Evolutionary conservation across 140 eudicot species (phyloP).

Genomic region (Oenanthe javanica): DNA sequence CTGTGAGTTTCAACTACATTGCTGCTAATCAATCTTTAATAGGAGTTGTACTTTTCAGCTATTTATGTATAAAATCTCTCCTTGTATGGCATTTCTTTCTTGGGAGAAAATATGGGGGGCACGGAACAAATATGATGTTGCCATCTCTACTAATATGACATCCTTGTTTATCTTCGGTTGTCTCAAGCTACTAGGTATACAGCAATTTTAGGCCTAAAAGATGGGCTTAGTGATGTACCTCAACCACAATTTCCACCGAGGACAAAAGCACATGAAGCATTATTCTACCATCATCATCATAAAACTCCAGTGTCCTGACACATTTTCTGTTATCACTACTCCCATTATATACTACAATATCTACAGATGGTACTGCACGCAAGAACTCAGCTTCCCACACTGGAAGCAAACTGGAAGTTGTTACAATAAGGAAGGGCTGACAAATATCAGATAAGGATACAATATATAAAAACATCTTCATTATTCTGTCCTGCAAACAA

Average conservation of each 20-base stretch:
- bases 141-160: neutral
- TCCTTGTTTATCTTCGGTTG: neutral
- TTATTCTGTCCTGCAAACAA: conserved; percentile 50
- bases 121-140: neutral
- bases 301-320: conserved; percentile 39
- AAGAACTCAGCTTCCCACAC: conserved; percentile 66
- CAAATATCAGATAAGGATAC: conserved; percentile 32
- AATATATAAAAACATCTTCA: conserved; percentile 34
- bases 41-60: neutral
- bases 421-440: conserved; percentile 51
- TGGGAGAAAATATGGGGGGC: neutral
- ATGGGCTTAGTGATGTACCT: conserved; percentile 30
- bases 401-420: conserved; percentile 27
- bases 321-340: conserved; percentile 25
- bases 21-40: neutral
- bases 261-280: conserved; percentile 60
- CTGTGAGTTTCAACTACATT: neutral
- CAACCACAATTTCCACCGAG: conserved; percentile 34
- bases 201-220: neutral
- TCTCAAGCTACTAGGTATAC: neutral
- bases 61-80: neutral
- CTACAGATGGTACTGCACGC: conserved; percentile 35
- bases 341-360: conserved; percentile 44
- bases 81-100: neutral
- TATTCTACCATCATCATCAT: conserved; percentile 35